phyloP scores from a whole-genome alignment of 2,329 filamentous ascomycete species.

The Phyllosticta paracitricarpa region DNA sequence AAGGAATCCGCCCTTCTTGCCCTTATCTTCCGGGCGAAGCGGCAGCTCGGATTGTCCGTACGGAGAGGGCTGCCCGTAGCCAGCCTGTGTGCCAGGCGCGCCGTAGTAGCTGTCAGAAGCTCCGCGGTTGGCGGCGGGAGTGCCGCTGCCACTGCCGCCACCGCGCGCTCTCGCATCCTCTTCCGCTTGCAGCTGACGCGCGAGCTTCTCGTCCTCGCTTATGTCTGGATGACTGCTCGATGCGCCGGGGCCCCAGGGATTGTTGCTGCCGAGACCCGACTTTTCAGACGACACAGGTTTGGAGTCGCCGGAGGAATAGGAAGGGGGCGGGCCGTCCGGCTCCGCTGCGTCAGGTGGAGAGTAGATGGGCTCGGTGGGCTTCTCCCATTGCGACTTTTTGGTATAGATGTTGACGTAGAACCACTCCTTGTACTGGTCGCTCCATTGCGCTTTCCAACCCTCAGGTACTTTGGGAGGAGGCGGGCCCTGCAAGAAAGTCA shows the following conservation, averaged over 20 bases:
- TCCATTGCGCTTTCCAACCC: constrained; percentile 80
- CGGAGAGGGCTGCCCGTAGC: constrained; percentile 17
- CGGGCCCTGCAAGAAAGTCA: constrained; percentile 29
- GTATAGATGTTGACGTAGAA: constrained; percentile 88
- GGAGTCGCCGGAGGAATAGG: constrained; percentile 47
- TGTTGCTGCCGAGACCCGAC: constrained; percentile 51
- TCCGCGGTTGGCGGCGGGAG: constrained; percentile 16
- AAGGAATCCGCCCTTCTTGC: constrained; percentile 36
- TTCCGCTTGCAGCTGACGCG: constrained; percentile 71
- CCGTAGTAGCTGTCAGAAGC: constrained; percentile 36
- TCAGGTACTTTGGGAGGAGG: constrained; percentile 56
- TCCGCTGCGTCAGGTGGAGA: constrained; percentile 35
- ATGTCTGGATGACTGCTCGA: constrained; percentile 19
- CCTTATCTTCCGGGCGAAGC: constrained; percentile 23
- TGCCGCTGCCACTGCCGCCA: constrained; percentile 23
- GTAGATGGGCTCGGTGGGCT: constrained; percentile 59
- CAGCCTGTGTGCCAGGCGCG: constrained; percentile 1
- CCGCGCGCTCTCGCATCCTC: constrained; percentile 55
- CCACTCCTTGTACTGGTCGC: constrained; percentile 81
- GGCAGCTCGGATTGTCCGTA: constrained; percentile 21
- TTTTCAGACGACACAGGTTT: constrained; percentile 38
- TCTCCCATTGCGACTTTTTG: constrained; percentile 85
- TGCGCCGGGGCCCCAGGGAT: constrained; percentile 50
- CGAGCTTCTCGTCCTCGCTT: constrained; percentile 63
- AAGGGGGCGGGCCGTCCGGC: constrained; percentile 55